Evolutionary conservation across 768 basidiomycete genomes (phyloP).

Genomic region (Panus rudis): DNA sequence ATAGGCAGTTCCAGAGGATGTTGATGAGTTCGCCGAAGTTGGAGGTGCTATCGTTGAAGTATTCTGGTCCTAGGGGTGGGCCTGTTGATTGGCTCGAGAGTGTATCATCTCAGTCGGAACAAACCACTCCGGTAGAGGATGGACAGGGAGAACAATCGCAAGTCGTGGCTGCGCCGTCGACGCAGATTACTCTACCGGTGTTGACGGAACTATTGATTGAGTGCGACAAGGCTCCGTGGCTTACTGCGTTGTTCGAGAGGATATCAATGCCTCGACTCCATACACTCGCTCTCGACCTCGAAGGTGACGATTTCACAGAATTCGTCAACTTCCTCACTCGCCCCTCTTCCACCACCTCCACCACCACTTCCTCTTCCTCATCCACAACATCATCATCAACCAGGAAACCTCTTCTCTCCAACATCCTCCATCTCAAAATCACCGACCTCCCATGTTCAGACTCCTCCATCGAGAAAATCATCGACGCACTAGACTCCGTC

Average conservation of each 20-base stretch:
- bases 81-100: slow-evolving; percentile 30
- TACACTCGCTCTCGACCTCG: slow-evolving; percentile 45
- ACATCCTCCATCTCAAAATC: slow-evolving; percentile 48
- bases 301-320: slow-evolving; percentile 44
- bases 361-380: slow-evolving; percentile 5
- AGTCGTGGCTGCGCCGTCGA: slow-evolving; percentile 10
- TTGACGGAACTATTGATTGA: slow-evolving; percentile 27
- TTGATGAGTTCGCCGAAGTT: slow-evolving; percentile 49
- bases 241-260: slow-evolving; percentile 25
- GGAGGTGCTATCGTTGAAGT: slow-evolving; percentile 40
- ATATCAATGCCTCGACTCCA: slow-evolving; percentile 30
- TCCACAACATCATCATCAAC: too few species aligned
- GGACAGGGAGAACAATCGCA: not conserved
- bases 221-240: slow-evolving; percentile 25
- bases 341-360: slow-evolving; percentile 26
- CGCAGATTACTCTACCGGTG: slow-evolving; percentile 13
- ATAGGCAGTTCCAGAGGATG: slow-evolving; percentile 43
- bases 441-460: slow-evolving; percentile 38
- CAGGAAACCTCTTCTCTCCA: slow-evolving; percentile 38
- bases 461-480: slow-evolving; percentile 28
- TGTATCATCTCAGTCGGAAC: too few species aligned
- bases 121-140: not conserved
- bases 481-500: slow-evolving; percentile 42
- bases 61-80: slow-evolving; percentile 48
- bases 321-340: slow-evolving; percentile 39